Percentiles rank a stretch among this genome's conserved stretches.
These are phyloP conservation scores for Scytalidium sp. DNA, from an alignment of 2,329 filamentous ascomycete genomes.

Conservation along the genomic window DNA sequence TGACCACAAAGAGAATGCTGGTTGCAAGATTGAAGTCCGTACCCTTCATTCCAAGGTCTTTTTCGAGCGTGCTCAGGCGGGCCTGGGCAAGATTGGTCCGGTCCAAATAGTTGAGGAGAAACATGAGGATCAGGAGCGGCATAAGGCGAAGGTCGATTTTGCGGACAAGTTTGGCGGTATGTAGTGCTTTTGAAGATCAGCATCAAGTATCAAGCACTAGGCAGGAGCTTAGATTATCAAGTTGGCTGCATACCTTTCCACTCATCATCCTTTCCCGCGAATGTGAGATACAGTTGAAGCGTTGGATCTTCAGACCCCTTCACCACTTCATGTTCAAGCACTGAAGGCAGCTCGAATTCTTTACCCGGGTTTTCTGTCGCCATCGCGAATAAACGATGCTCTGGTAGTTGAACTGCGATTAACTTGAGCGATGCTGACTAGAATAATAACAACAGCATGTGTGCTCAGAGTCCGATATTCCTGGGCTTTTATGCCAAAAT, in stretches of 20 bases:
- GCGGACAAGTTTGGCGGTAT: constrained; percentile 34
- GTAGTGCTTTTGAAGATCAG: constrained; percentile 8
- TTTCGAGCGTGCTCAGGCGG: constrained; percentile 49
- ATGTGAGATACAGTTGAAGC: constrained; percentile 19
- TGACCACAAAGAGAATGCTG: constrained; percentile 51
- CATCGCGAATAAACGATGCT: too few relatives aligned
- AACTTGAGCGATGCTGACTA: too few relatives aligned
- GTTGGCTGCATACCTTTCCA: constrained; percentile 20
- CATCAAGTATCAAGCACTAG: background rate
- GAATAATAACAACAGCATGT: too few relatives aligned
- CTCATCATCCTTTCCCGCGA: constrained; percentile 24
- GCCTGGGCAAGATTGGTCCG: constrained; percentile 51
- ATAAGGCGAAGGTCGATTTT: constrained; percentile 53
- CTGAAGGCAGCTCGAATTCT: too few relatives aligned
- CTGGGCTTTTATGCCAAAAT: too few relatives aligned
- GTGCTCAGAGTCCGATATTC: too few relatives aligned
- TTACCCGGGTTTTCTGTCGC: too few relatives aligned
- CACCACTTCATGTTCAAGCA: too few relatives aligned
- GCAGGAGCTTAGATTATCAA: background rate
- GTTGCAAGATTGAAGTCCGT: constrained; percentile 56
- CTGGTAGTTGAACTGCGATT: too few relatives aligned
- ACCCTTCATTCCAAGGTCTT: constrained; percentile 50
- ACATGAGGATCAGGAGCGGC: constrained; percentile 51
- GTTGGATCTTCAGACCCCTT: background rate
- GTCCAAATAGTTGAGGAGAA: constrained; percentile 55